These are phyloP conservation scores for Auriscalpium microsporum DNA, from an alignment of 768 basidiomycete genomes.

Conservation along the genomic window DNA sequence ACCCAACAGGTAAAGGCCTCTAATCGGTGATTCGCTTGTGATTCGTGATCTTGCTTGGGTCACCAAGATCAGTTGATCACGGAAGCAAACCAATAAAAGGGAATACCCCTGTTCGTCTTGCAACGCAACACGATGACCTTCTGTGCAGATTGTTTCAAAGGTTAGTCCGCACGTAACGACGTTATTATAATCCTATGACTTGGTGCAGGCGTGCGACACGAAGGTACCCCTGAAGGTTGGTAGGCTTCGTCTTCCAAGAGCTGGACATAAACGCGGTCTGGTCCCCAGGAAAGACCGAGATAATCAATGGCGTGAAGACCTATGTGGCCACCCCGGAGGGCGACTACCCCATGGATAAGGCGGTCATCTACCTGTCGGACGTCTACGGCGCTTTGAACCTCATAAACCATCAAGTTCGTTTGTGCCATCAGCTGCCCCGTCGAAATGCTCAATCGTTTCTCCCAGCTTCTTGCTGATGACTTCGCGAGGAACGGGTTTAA, in stretches of 20 bases:
- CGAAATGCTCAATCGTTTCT: neutral
- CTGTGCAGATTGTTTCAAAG: slow-evolving; percentile 48
- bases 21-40: no score
- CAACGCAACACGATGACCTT: slow-evolving; percentile 32
- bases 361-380: slow-evolving; percentile 35
- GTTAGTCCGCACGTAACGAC: slow-evolving; percentile 20
- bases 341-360: slow-evolving; percentile 33
- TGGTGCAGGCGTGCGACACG: slow-evolving; percentile 24
- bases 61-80: no score
- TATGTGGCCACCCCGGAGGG: slow-evolving; percentile 33
- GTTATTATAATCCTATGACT: neutral
- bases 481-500: slow-evolving; percentile 32
- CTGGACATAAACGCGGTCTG: neutral
- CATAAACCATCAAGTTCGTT: slow-evolving; percentile 23
- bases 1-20: no score
- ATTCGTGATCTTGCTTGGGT: no score
- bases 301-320: slow-evolving; percentile 29
- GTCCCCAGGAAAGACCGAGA: slow-evolving; percentile 24
- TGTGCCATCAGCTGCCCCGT: neutral
- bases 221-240: slow-evolving; percentile 28
- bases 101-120: no score
- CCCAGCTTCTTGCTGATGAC: slow-evolving; percentile 36
- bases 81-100: no score
- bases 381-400: slow-evolving; percentile 26
- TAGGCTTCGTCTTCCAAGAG: neutral